A percentile compares a stretch with the other conserved stretches of the same genome.
Conservation (phyloP, 345 rosid genomes). For the Rhodamnia rubescens region DNA sequence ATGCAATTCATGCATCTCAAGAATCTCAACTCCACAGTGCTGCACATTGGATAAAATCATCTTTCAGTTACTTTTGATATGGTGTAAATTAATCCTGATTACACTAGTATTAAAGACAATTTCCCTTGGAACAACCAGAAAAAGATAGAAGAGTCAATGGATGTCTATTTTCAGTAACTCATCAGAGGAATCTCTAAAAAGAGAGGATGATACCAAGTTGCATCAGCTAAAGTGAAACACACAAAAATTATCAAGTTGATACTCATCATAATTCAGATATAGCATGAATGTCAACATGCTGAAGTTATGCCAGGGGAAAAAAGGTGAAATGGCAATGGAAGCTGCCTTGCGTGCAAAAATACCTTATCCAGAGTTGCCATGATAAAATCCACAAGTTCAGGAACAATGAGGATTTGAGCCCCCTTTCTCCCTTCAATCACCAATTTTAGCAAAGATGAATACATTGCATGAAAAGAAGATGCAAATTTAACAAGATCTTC, state of each 20-base stretch:
- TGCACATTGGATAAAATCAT: neutral
- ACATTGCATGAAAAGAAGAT: neutral
- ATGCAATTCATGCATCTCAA: neutral
- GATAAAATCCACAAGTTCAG: conserved; percentile 78
- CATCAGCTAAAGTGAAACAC: neutral
- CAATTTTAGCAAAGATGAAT: neutral
- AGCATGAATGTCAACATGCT: neutral
- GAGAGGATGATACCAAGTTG: neutral
- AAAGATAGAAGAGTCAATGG: neutral
- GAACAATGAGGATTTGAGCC: conserved; percentile 76
- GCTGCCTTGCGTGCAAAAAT: neutral
- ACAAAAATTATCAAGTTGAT: neutral
- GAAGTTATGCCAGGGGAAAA: neutral
- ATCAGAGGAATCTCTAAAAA: neutral
- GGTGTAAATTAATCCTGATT: neutral
- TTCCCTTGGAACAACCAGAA: neutral
- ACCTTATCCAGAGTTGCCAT: conserved; percentile 78
- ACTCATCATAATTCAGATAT: neutral
- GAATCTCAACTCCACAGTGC: neutral
- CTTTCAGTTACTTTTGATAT: neutral
- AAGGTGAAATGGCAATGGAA: neutral
- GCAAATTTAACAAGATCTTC: neutral
- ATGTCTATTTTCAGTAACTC: neutral
- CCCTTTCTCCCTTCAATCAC: conserved; percentile 60
- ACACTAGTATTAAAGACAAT: neutral